Percentiles rank a stretch among this genome's conserved stretches.
phyloP scores from a whole-genome alignment of 2,329 filamentous ascomycete species.

The Monosporascus sp. region DNA sequence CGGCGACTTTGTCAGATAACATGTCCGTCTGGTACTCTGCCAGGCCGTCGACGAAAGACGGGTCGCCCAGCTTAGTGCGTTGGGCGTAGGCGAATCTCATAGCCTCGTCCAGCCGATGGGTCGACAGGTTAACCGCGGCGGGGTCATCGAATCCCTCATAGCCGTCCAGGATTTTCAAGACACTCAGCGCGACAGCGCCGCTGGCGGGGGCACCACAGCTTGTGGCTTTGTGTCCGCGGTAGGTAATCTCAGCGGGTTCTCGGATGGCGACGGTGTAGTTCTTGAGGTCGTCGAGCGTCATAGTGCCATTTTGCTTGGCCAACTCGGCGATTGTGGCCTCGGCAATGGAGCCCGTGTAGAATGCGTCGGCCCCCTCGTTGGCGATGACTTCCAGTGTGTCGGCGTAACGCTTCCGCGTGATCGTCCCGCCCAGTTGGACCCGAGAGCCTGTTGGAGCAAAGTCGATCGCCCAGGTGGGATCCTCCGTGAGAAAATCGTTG shows the following conservation, averaged over 20 bases:
- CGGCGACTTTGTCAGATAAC: constrained; percentile 58
- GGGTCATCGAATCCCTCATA: constrained; percentile 60
- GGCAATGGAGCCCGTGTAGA: constrained; percentile 39
- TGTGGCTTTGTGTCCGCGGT: constrained; percentile 66
- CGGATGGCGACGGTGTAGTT: constrained; percentile 67
- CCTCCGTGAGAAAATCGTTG: constrained; percentile 61
- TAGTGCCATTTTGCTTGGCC: constrained; percentile 61
- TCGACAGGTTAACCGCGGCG: constrained; percentile 53
- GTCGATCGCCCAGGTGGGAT: constrained; percentile 75
- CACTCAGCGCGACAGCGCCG: constrained; percentile 66
- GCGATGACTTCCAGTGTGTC: constrained; percentile 47
- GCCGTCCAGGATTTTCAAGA: constrained; percentile 69
- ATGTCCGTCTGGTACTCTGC: constrained; percentile 57
- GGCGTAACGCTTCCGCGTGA: constrained; percentile 49
- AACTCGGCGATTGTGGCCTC: constrained; percentile 52
- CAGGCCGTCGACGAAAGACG: constrained; percentile 58
- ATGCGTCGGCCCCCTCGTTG: constrained; percentile 28
- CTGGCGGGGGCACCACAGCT: constrained; percentile 66
- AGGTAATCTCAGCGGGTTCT: constrained; percentile 55
- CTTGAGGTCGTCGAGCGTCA: constrained; percentile 74
- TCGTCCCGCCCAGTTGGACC: constrained; percentile 29
- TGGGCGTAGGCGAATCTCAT: constrained; percentile 77
- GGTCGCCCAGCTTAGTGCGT: constrained; percentile 70
- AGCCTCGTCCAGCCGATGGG: constrained; percentile 77
- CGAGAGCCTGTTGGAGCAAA: constrained; percentile 54